Evolutionary conservation across 2,329 filamentous ascomycete species (phyloP).

Genomic region (Fusarium pseudonygamai): DNA sequence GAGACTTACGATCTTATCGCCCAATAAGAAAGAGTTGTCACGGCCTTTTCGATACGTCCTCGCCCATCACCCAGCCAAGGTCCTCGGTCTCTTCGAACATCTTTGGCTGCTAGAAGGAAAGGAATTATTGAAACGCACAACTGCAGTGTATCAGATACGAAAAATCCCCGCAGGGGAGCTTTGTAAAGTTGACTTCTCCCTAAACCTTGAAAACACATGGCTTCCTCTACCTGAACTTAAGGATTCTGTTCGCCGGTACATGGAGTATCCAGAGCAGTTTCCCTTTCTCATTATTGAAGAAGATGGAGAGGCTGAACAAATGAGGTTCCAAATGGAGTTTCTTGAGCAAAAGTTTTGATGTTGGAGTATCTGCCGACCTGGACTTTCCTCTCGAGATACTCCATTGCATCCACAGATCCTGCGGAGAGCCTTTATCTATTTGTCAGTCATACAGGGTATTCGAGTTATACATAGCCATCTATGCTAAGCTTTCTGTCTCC

Average conservation of each 20-base stretch:
- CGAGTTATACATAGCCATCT: conserved; percentile 24
- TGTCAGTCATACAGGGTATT: conserved; percentile 8
- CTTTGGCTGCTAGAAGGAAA: conserved; percentile 14
- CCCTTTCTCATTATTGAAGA: conserved; percentile 2
- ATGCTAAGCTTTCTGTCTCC: neutral
- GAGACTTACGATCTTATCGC: conserved; percentile 7
- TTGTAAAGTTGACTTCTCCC: conserved; percentile 3
- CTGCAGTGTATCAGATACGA: neutral
- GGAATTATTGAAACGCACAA: neutral
- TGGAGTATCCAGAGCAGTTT: conserved; percentile 7
- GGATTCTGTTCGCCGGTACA: neutral
- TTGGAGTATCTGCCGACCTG: neutral
- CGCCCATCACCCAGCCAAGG: neutral
- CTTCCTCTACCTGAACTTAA: conserved; percentile 2
- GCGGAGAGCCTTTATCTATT: neutral
- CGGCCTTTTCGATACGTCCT: conserved; percentile 13
- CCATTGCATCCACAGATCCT: neutral
- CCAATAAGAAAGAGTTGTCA: neutral
- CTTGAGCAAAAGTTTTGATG: neutral
- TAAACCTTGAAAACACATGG: conserved; percentile 7
- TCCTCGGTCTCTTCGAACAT: conserved; percentile 21
- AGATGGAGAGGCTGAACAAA: neutral
- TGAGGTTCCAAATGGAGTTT: conserved; percentile 5
- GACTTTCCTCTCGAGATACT: conserved; percentile 26
- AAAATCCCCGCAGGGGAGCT: neutral